phyloP scores from a whole-genome alignment of 1,284 basidiomycete genomes.

The Trichosporon sp. region DNA sequence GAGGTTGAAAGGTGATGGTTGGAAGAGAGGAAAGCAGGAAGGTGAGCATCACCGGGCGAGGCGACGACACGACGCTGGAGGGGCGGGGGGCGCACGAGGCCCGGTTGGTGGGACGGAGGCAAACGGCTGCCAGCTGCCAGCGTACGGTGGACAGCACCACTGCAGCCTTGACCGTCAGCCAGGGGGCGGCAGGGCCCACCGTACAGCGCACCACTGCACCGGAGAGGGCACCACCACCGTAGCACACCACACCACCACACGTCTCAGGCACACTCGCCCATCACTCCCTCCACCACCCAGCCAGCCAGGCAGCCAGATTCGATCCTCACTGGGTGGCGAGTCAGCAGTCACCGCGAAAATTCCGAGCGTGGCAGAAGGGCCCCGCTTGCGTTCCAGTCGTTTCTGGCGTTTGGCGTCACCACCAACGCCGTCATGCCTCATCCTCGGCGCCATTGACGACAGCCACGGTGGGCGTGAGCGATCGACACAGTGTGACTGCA shows the following conservation, averaged over 20 bases:
- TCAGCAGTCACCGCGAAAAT: background rate
- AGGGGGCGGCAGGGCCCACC: background rate
- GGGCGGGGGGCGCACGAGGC: background rate
- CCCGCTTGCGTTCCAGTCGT: background rate
- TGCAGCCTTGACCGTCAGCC: background rate
- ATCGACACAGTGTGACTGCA: too few relatives aligned
- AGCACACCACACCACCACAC: background rate
- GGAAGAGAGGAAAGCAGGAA: background rate
- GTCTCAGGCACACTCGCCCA: background rate
- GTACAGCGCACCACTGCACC: background rate
- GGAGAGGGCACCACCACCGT: background rate
- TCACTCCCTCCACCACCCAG: background rate
- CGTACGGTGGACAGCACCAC: too few relatives aligned
- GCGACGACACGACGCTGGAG: conserved; percentile 1
- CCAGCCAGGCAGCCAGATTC: background rate
- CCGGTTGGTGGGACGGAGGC: background rate
- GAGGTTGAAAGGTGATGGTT: background rate
- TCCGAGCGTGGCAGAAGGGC: background rate
- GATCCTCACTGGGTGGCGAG: background rate
- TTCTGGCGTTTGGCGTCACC: conserved; percentile 3
- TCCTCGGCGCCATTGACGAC: too few relatives aligned
- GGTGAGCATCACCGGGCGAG: background rate
- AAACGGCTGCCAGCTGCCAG: too few relatives aligned
- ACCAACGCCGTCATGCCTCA: background rate
- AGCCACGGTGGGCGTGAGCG: too few relatives aligned